Conservation (phyloP, 768 basidiomycete genomes). For the Collybiopsis confluens region DNA sequence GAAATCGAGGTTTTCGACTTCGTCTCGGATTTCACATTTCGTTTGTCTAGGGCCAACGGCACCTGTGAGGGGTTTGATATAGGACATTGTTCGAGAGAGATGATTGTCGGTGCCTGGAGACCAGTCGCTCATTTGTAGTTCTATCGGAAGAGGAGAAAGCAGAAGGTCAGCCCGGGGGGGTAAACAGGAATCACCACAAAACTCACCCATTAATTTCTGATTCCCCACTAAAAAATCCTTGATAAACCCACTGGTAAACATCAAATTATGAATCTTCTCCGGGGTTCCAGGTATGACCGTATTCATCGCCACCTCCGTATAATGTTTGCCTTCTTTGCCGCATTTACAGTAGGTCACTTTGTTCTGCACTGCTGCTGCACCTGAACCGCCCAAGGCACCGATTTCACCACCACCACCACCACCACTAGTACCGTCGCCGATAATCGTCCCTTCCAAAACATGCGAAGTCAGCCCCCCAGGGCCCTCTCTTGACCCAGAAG, state of each 20-base stretch:
- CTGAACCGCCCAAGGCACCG: neutral
- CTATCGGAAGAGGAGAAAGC: slow-evolving; percentile 35
- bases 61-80: slow-evolving; percentile 89
- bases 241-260: slow-evolving; percentile 94
- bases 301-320: slow-evolving; percentile 71
- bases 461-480: slow-evolving; percentile 13
- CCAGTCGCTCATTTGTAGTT: slow-evolving; percentile 97
- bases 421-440: slow-evolving; percentile 9
- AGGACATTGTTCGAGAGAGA: slow-evolving; percentile 86
- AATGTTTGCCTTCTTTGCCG: slow-evolving; percentile 66
- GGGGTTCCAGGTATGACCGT: slow-evolving; percentile 83
- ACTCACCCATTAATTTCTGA: slow-evolving; percentile 83
- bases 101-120: slow-evolving; percentile 57
- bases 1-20: slow-evolving; percentile 73
- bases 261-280: slow-evolving; percentile 91
- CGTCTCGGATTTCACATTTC: slow-evolving; percentile 92
- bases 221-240: slow-evolving; percentile 90
- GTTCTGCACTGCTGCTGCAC: slow-evolving; percentile 18
- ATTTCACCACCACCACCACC: slow-evolving; percentile 15
- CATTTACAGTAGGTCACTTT: slow-evolving; percentile 76
- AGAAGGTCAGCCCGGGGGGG: neutral
- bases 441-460: slow-evolving; percentile 17
- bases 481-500: slow-evolving; percentile 33
- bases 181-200: neutral
- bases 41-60: slow-evolving; percentile 92